Evolutionary conservation across 2,329 filamentous ascomycete species (phyloP).

Genomic region (Paecilomyces formosus): DNA sequence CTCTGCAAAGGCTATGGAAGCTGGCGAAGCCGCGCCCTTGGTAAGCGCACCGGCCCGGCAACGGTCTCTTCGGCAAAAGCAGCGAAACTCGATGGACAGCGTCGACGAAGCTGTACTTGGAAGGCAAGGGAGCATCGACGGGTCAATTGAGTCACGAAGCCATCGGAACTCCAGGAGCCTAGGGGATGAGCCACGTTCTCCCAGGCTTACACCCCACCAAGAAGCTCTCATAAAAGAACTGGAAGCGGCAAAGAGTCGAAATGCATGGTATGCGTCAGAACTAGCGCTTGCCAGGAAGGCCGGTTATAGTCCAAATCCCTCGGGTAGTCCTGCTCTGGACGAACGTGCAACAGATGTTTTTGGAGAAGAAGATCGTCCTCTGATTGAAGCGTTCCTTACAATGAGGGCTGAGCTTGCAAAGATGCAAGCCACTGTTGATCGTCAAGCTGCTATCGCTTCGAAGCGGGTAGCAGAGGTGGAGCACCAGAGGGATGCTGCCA

Average conservation of each 20-base stretch:
- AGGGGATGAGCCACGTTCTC: constrained; percentile 38
- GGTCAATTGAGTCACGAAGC: constrained; percentile 29
- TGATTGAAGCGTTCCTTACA: constrained; percentile 84
- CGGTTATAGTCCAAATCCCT: constrained; percentile 69
- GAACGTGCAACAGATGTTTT: constrained; percentile 70
- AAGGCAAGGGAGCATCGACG: constrained; percentile 31
- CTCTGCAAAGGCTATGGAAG: constrained; percentile 40
- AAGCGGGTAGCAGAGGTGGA: constrained; percentile 90
- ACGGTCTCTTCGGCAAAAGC: constrained; percentile 49
- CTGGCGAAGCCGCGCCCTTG: constrained; percentile 38
- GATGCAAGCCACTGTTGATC: constrained; percentile 82
- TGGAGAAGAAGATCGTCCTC: constrained; percentile 81
- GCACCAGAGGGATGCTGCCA: constrained; percentile 87
- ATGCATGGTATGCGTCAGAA: constrained; percentile 96
- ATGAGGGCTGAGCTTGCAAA: constrained; percentile 87
- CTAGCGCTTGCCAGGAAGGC: constrained; percentile 84
- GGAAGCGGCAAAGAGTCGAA: constrained; percentile 73
- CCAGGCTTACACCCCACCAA: constrained; percentile 38
- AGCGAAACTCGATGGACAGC: constrained; percentile 63
- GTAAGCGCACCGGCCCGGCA: constrained; percentile 37
- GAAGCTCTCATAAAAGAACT: constrained; percentile 76
- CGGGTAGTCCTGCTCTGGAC: constrained; percentile 66
- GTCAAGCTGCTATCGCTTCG: constrained; percentile 76
- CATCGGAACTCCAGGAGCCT: constrained; percentile 34
- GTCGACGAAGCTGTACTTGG: constrained; percentile 50